Percentiles rank a stretch among this genome's conserved stretches.
Conservation (phyloP, 2,329 filamentous ascomycete genomes). For the Penicillium fuscoglaucum region DNA sequence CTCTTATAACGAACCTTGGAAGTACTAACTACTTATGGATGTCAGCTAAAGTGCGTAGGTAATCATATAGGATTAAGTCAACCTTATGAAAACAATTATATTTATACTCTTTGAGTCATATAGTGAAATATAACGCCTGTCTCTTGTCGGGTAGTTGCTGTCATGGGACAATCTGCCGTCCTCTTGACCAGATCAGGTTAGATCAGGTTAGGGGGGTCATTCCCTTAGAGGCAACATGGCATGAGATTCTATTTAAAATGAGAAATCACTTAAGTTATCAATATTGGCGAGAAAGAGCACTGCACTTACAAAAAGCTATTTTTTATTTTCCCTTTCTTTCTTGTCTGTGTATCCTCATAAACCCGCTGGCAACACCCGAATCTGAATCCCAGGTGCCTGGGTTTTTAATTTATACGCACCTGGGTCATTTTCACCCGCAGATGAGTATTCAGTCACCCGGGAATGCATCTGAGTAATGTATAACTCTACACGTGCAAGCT, state of each 20-base stretch:
- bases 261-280: background rate
- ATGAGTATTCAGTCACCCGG: slow-evolving; percentile 23
- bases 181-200: slow-evolving; percentile 2
- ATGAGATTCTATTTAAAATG: background rate
- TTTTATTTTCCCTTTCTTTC: background rate
- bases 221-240: background rate
- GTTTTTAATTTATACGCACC: background rate
- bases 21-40: background rate
- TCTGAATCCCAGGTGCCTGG: background rate
- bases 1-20: too few species aligned
- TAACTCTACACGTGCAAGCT: slow-evolving; percentile 3
- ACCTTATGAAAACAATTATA: too few species aligned
- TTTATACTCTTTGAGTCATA: background rate
- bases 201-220: background rate
- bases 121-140: background rate
- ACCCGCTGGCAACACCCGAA: background rate
- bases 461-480: background rate
- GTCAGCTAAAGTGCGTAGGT: background rate
- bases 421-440: slow-evolving; percentile 16
- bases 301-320: background rate
- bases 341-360: background rate
- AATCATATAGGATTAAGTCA: background rate
- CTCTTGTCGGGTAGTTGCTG: background rate
- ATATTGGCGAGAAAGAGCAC: too few species aligned
- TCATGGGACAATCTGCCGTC: slow-evolving; percentile 5